Conservation (phyloP, 2,329 filamentous ascomycete species). For the Aspergillus glaucus region DNA sequence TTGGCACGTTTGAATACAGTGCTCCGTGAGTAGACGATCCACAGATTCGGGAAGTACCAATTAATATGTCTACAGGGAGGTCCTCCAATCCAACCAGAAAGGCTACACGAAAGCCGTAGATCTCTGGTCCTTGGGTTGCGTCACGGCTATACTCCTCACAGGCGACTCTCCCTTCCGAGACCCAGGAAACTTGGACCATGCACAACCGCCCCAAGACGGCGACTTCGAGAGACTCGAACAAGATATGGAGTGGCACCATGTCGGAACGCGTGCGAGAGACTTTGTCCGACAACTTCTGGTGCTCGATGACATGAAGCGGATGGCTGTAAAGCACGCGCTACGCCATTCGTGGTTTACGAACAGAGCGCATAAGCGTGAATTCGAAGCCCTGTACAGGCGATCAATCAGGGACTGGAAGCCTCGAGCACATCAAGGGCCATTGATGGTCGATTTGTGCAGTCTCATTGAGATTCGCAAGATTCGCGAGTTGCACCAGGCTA, state of each 20-base stretch:
- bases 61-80: conserved; percentile 16
- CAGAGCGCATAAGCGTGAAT: conserved; percentile 39
- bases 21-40: conserved; percentile 47
- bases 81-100: conserved; percentile 11
- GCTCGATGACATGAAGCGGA: conserved; percentile 43
- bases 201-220: conserved; percentile 29
- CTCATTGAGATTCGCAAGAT: background rate
- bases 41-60: background rate
- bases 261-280: conserved; percentile 42
- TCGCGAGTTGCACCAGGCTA: background rate
- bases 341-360: conserved; percentile 53
- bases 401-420: conserved; percentile 48
- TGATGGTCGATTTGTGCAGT: conserved; percentile 9
- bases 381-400: conserved; percentile 46
- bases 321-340: conserved; percentile 50
- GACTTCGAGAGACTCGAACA: conserved; percentile 42
- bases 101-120: conserved; percentile 56
- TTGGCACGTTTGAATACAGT: conserved; percentile 52
- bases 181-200: conserved; percentile 20
- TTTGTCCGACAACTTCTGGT: conserved; percentile 50
- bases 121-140: conserved; percentile 56
- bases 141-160: conserved; percentile 48
- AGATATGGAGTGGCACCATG: conserved; percentile 36
- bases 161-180: conserved; percentile 45
- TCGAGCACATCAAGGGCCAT: conserved; percentile 11